Base-by-base conservation (phyloP, 495 filamentous ascomycete genomes). In the Saxispiralis lemnorum region DNA sequence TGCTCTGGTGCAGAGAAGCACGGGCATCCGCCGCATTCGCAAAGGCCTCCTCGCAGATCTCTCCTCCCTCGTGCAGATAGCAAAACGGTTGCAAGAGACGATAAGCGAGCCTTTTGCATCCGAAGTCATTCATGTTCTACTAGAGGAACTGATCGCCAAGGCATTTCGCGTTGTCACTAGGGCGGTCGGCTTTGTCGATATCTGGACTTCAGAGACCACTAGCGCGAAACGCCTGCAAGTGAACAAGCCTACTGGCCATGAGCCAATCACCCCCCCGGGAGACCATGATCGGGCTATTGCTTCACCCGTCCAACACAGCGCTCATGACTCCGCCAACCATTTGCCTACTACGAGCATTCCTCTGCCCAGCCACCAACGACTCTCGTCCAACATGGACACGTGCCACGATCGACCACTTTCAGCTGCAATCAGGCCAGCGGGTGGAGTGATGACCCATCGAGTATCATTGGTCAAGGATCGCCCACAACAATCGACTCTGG, bases 131-230 rank as follows among this genome's bases (percentile, higher is more conserved):
- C 83, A 88, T 51, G 72, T 76, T 47, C 70, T 87, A 24, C 67
- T 93, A 39, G 88, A 95, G 57, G 84, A 93, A 57, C 82, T 96
- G 74, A 76, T 95, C 10, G 62, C 93, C 39, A 87, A 86, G 56
- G 86, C 85, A 0, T 96, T 92, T 65, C 88, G 82, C 53, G 83
- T 95, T 45, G 81, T 92, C n/a, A 85, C 76, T 43, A 79, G 86
- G 45, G 83, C 81, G 31, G 85, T 95, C 40, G 71, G 76, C 46
- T 95, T 99, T 57, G 67, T 95, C n/a, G 92, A 99, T 54, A 68
- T 86, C 4, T 80, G 85, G 69, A 76, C 83, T 18, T 76, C 88
- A 44, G 80, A 84, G 49, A 62, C 64, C 28, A 43, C 31, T 2
- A n/a, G 13, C 30, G 9, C 7, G 6, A 31, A 31, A 40, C 38